Base-by-base conservation (phyloP, 768 basidiomycete genomes). In the Collybiopsis luxurians region DNA sequence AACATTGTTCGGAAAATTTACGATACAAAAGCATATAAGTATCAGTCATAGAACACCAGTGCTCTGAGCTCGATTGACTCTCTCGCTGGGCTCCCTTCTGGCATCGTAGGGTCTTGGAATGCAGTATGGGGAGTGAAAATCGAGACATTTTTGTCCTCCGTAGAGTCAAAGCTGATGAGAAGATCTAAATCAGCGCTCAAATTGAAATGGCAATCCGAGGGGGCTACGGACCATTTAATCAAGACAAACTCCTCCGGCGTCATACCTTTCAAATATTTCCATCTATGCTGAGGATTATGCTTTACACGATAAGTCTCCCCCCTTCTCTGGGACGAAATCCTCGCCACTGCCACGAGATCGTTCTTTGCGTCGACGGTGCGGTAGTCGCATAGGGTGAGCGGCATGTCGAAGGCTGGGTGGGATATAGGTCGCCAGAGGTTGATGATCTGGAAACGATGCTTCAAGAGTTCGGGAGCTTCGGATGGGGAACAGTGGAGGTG, bases 1-100 rank as follows among this genome's bases (percentile, higher is more conserved):
- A n/a, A n/a, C n/a, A n/a, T n/a, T n/a, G n/a, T n/a, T n/a, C n/a
- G n/a, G n/a, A n/a, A n/a, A n/a, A n/a, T n/a, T n/a, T n/a, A n/a
- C n/a, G n/a, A n/a, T n/a, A n/a, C n/a, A n/a, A n/a, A n/a, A n/a
- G n/a, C n/a, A n/a, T n/a, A n/a, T n/a, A n/a, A n/a, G n/a, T n/a
- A n/a, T 53, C 27, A 53, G 56, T 80, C 76, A 55, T 82, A 81
- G 65, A 82, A 83, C 0, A 83, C 79, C 10, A 83, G 68, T 1
- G 81, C 75, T 42, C 81, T 67, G 24, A 83, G 60, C 65, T 83
- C 81, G 19, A 83, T 81, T 0, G 81, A 82, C 63, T 82, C 74
- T 34, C 82, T 68, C 11, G 69, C 62, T 2, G 75, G 78, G 1
- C 76, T 73, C 34, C 71, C 79, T 43, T 67, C 58, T 0, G 79